These are phyloP conservation scores for Plectranthus barbatus DNA, from an alignment of 257 asterid genomes.

Conservation along the genomic window DNA sequence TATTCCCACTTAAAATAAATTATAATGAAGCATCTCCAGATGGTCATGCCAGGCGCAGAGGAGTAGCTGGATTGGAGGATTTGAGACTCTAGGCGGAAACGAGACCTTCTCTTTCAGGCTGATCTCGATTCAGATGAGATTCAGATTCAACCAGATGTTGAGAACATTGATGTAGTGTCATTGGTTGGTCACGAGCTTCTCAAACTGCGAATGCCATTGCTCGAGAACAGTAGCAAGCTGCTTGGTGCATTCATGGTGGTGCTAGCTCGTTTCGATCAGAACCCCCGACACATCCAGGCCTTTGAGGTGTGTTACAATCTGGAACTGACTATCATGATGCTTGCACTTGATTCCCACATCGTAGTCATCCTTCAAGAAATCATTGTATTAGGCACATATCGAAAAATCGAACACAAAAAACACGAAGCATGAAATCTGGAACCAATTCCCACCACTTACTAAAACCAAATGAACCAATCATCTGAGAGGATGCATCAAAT, in stretches of 20 bases:
- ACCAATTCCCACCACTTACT: too few relatives aligned
- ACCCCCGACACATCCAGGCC: constrained; percentile 48
- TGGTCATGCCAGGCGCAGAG: constrained; percentile 76
- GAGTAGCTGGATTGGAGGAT: constrained; percentile 72
- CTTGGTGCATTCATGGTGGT: constrained; percentile 71
- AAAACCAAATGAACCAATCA: too few relatives aligned
- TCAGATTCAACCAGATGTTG: constrained; percentile 74
- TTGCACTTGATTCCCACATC: constrained; percentile 81
- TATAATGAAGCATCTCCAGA: constrained; percentile 91
- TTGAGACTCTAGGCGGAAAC: constrained; percentile 49
- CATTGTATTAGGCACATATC: too few relatives aligned
- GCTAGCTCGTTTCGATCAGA: constrained; percentile 67
- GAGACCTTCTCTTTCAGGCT: constrained; percentile 59
- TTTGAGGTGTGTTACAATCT: constrained; percentile 57
- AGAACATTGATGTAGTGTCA: constrained; percentile 53
- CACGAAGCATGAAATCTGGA: too few relatives aligned
- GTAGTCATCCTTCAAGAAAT: too few relatives aligned
- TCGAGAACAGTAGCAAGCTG: constrained; percentile 68
- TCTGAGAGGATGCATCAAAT: too few relatives aligned
- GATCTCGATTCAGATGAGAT: constrained; percentile 79
- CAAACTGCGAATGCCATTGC: constrained; percentile 71
- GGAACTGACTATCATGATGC: constrained; percentile 67
- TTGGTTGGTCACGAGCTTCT: constrained; percentile 62
- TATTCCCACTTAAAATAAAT: too few relatives aligned
- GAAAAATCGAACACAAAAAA: not conserved